Conservation (phyloP, 108 stramenopile genomes). For the Discostella pseudostelligera region DNA sequence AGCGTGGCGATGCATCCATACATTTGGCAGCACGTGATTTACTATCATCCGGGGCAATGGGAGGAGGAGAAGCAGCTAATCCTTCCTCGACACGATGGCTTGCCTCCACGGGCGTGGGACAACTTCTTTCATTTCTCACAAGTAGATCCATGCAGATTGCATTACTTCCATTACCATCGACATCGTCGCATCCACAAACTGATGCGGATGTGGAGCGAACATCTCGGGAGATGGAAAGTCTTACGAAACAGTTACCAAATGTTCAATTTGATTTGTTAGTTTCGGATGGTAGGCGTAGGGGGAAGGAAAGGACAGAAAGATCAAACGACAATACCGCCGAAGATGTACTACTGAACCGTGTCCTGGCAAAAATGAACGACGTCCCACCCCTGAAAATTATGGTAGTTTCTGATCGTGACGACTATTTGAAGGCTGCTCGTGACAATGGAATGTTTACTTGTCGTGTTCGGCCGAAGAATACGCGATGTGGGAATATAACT, state of each 20-base stretch:
- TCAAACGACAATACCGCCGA: slow-evolving; percentile 51
- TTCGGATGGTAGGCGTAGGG: slow-evolving; percentile 40
- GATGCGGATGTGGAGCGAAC: slow-evolving; percentile 32
- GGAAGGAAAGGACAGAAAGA: slow-evolving; percentile 25
- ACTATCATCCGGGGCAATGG: slow-evolving; percentile 15
- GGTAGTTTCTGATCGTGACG: slow-evolving; percentile 78
- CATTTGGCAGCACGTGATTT: slow-evolving; percentile 75
- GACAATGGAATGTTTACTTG: slow-evolving; percentile 76
- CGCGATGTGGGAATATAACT: slow-evolving; percentile 70
- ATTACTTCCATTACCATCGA: slow-evolving; percentile 61
- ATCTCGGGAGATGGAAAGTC: slow-evolving; percentile 49
- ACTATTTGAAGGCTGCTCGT: slow-evolving; percentile 68
- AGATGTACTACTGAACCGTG: slow-evolving; percentile 22
- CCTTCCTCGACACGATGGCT: slow-evolving; percentile 60
- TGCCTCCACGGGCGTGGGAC: slow-evolving; percentile 70
- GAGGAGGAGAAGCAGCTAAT: not conserved
- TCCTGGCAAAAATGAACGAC: slow-evolving; percentile 21
- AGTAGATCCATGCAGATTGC: slow-evolving; percentile 72
- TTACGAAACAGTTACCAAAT: slow-evolving; percentile 63
- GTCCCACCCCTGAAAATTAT: slow-evolving; percentile 37
- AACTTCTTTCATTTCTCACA: slow-evolving; percentile 61
- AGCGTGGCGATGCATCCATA: slow-evolving; percentile 62
- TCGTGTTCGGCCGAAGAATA: slow-evolving; percentile 59
- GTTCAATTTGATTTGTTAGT: slow-evolving; percentile 44
- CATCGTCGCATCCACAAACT: slow-evolving; percentile 22